Evolutionary conservation across 2,329 filamentous ascomycete genomes (phyloP).

Genomic region (Pyrenophora teres): DNA sequence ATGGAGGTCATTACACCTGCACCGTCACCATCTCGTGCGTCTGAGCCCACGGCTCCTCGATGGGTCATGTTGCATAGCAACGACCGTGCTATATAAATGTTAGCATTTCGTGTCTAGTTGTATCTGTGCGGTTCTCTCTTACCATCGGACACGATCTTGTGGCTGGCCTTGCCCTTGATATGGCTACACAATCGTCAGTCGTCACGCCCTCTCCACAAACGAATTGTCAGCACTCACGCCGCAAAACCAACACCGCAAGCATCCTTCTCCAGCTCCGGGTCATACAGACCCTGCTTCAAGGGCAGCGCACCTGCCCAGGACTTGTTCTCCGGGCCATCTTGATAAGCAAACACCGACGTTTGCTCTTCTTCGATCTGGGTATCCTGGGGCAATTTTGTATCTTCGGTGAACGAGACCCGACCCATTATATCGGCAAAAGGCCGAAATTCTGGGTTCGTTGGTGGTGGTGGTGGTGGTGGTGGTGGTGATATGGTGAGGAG

Average conservation of each 20-base stretch:
- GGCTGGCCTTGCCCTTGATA: conserved; percentile 95
- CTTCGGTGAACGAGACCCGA: conserved; percentile 58
- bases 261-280: conserved; percentile 96
- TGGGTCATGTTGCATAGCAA: conserved; percentile 99
- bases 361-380: conserved; percentile 62
- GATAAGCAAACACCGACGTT: conserved; percentile 77
- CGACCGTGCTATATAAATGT: conserved; percentile 69
- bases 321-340: conserved; percentile 76
- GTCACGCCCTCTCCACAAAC: neutral
- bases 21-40: conserved; percentile 96
- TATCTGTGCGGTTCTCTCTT: conserved; percentile 44
- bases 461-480: conserved; percentile 10
- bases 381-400: conserved; percentile 55
- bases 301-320: conserved; percentile 95
- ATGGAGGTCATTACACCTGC: conserved; percentile 99
- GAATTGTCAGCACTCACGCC: conserved; percentile 66
- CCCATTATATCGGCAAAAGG: conserved; percentile 60
- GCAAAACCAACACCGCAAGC: conserved; percentile 99
- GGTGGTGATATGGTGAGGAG: neutral
- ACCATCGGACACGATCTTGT: conserved; percentile 99
- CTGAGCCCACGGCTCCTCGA: conserved; percentile 95
- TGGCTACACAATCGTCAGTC: conserved; percentile 64
- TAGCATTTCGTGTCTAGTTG: conserved; percentile 34
- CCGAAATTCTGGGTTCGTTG: conserved; percentile 47
- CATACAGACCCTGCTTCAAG: conserved; percentile 97